Evolutionary conservation across 2,329 filamentous ascomycete genomes (phyloP).

Genomic region (Aspergillus chevalieri): DNA sequence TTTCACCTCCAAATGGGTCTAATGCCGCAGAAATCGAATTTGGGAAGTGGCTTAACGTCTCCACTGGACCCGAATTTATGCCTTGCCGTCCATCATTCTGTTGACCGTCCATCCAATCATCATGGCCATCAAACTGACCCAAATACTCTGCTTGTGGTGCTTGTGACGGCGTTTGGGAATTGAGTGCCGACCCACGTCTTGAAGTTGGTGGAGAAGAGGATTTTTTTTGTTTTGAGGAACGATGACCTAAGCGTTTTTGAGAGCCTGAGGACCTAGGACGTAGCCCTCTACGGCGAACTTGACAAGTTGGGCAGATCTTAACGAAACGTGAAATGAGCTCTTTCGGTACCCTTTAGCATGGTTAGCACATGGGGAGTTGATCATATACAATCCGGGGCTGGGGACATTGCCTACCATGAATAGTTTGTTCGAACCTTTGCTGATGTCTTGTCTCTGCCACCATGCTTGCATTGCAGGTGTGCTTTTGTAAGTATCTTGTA

Average conservation of each 20-base stretch:
- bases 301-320: slow-evolving; percentile 46
- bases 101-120: slow-evolving; percentile 24
- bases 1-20: slow-evolving; percentile 24
- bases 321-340: slow-evolving; percentile 48
- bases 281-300: slow-evolving; percentile 40
- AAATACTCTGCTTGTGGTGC: slow-evolving; percentile 26
- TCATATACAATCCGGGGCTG: neutral
- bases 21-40: slow-evolving; percentile 22
- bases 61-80: slow-evolving; percentile 13
- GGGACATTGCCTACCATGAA: slow-evolving; percentile 38
- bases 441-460: slow-evolving; percentile 50
- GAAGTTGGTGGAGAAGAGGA: slow-evolving; percentile 32
- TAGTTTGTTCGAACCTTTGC: slow-evolving; percentile 45
- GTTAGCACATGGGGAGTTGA: slow-evolving; percentile 1
- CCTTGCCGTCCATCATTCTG: slow-evolving; percentile 16
- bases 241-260: slow-evolving; percentile 32
- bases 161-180: slow-evolving; percentile 18
- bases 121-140: slow-evolving; percentile 19
- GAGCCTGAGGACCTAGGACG: slow-evolving; percentile 38
- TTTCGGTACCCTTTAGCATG: slow-evolving; percentile 42
- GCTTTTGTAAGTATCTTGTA: slow-evolving; percentile 47
- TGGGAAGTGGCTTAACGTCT: slow-evolving; percentile 15
- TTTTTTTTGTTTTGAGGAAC: slow-evolving; percentile 21
- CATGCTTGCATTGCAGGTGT: slow-evolving; percentile 47
- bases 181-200: slow-evolving; percentile 31